A percentile compares a stretch with the other conserved stretches of the same genome.
phyloP scores from a whole-genome alignment of 2,329 filamentous ascomycete species.

The Diplocarpon mali region DNA sequence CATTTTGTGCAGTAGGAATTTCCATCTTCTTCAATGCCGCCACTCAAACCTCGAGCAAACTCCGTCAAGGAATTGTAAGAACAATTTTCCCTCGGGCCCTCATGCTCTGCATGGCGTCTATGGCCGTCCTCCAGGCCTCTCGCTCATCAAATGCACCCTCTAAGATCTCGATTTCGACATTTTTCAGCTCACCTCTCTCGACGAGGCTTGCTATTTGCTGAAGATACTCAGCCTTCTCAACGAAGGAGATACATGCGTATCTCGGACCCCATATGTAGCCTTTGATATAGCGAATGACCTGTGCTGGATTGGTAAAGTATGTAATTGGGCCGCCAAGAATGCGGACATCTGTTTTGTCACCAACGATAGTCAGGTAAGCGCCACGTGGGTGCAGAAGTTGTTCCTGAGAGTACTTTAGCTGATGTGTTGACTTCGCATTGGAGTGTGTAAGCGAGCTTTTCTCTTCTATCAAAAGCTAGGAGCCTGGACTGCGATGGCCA shows the following conservation, averaged over 20 bases:
- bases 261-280: constrained; percentile 23
- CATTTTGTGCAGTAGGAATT: no score
- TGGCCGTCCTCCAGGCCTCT: constrained; percentile 15
- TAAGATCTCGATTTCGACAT: constrained; percentile 17
- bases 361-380: constrained; percentile 25
- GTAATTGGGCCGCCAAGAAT: constrained; percentile 21
- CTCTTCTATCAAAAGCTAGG: no score
- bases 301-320: constrained; percentile 19
- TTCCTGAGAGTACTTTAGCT: constrained; percentile 10
- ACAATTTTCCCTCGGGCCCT: constrained; percentile 19
- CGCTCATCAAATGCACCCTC: constrained; percentile 18
- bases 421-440: no score
- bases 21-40: neutral
- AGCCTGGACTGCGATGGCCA: no score
- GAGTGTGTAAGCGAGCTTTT: no score
- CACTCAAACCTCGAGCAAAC: no score
- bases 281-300: constrained; percentile 21
- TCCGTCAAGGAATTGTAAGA: constrained; percentile 14
- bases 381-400: constrained; percentile 19
- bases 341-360: constrained; percentile 21
- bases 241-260: constrained; percentile 20
- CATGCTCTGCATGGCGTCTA: constrained; percentile 14
- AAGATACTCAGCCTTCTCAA: constrained; percentile 10
- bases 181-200: constrained; percentile 16
- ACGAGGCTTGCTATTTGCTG: constrained; percentile 14